Conservation (phyloP, 192 early-diverging fungal species). For the Coemansia javaensis region DNA sequence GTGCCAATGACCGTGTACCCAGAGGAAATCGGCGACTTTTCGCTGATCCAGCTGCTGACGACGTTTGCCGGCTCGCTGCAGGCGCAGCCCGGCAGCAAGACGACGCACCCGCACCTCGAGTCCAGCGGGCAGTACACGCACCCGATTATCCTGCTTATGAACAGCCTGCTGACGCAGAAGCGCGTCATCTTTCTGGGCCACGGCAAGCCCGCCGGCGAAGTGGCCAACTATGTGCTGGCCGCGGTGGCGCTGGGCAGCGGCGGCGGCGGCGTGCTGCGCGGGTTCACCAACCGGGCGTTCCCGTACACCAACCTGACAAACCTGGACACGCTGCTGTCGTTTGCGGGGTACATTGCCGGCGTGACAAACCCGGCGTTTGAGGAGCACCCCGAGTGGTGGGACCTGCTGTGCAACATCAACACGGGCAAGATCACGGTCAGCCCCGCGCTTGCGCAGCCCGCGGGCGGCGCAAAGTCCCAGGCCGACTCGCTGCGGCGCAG, state of each 20-base stretch:
- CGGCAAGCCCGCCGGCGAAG: slow-evolving; percentile 84
- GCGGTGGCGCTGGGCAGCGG: slow-evolving; percentile 86
- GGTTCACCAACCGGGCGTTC: slow-evolving; percentile 83
- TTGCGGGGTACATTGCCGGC: slow-evolving; percentile 91
- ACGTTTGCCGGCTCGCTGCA: slow-evolving; percentile 59
- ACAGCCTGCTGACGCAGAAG: slow-evolving; percentile 90
- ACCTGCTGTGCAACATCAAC: slow-evolving; percentile 91
- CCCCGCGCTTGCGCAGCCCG: slow-evolving; percentile 54
- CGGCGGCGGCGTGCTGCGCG: slow-evolving; percentile 79
- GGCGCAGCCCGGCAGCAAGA: slow-evolving; percentile 37
- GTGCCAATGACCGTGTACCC: slow-evolving; percentile 81
- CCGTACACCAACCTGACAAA: slow-evolving; percentile 86
- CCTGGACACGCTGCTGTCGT: slow-evolving; percentile 77
- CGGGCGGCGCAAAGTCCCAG: slow-evolving; percentile 17
- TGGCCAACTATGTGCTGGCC: slow-evolving; percentile 87
- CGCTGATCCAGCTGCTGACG: slow-evolving; percentile 71
- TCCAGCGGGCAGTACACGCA: slow-evolving; percentile 76
- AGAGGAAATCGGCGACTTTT: slow-evolving; percentile 92
- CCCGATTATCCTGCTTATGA: slow-evolving; percentile 81
- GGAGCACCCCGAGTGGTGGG: slow-evolving; percentile 91
- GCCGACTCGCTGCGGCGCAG: slow-evolving; percentile 43
- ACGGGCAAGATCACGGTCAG: slow-evolving; percentile 93
- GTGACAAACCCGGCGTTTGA: slow-evolving; percentile 96
- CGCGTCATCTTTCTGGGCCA: slow-evolving; percentile 87
- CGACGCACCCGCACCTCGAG: slow-evolving; percentile 84